Evolutionary conservation across 768 basidiomycete genomes (phyloP), one percentile per base, ranked within the genome.

Genomic region (Rhodocollybia butyracea): DNA sequence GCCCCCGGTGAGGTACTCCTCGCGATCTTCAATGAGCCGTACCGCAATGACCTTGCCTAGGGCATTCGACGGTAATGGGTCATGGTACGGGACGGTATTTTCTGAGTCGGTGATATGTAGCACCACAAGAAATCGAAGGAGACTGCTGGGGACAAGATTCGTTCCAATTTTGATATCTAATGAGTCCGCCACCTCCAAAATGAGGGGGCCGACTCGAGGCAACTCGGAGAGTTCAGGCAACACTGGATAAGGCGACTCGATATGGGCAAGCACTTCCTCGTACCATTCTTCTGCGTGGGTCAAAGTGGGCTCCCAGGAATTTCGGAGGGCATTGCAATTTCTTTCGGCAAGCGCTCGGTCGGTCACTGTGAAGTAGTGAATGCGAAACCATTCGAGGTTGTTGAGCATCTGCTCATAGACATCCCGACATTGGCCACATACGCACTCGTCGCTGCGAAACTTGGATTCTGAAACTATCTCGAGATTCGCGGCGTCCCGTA

Each of bases 401-500:
- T 38, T n/a, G 24, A 55, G 42, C 24, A 31, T 11, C 10, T 21
- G 45, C 54, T 41, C 29, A 58, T 45, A 32, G 30, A 50, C 22
- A 8, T 8, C 15, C 11, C 12, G 26, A 48, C 59, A 47, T 39
- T 59, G 41, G 29, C 58, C 53, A 45, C 59, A 55, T 29, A 54
- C n/a, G 39, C 54, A 55, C 32, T 31, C 19, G 50, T 51, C 45
- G 29, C 38, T 17, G 46, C 55, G 46, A 26, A 54, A 45, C 24
- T 17, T 32, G 4, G 27, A 41, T 27, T 27, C 22, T 47, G 21
- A 26, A 26, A 24, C 29, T 52, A 47, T 6, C 11, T 50, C 24
- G 7, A 26, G 36, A n/a, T 24, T 7, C 17, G 10, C 7, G 11
- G 15, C 1, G 3, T 15, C 30, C 8, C 29, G 12, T 22, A 57